Conservation (phyloP, 2,329 filamentous ascomycete species). For the Delphinella strobiligena region DNA sequence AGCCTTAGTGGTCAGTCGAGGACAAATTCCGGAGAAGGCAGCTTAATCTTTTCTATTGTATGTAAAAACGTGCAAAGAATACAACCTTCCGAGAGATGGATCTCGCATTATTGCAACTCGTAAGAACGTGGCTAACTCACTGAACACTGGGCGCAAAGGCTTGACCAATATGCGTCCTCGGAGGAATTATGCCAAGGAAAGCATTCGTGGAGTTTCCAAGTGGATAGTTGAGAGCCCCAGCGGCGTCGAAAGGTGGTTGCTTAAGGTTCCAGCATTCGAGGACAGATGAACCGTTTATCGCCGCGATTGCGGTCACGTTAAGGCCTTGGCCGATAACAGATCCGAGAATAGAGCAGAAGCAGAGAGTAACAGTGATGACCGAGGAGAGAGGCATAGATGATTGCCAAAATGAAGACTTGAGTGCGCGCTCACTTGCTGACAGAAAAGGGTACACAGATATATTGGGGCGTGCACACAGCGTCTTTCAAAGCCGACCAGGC, state of each 20-base stretch:
- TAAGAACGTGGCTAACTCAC: neutral
- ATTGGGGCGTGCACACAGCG: too few relatives aligned
- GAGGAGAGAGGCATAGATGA: too few relatives aligned
- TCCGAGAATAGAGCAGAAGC: neutral
- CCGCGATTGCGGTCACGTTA: slow-evolving; percentile 3
- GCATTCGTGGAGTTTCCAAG: slow-evolving; percentile 3
- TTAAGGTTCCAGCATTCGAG: slow-evolving; percentile 5
- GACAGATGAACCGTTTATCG: neutral
- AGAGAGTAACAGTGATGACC: too few relatives aligned
- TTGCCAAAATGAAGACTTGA: too few relatives aligned
- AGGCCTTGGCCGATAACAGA: neutral
- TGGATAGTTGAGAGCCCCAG: slow-evolving; percentile 3
- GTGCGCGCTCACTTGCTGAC: too few relatives aligned
- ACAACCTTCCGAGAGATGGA: too few relatives aligned
- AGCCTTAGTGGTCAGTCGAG: neutral
- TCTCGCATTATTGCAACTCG: too few relatives aligned
- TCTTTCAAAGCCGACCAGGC: too few relatives aligned
- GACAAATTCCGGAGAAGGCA: too few relatives aligned
- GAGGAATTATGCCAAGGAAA: slow-evolving; percentile 4
- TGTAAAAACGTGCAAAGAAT: too few relatives aligned
- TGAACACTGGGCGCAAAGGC: slow-evolving; percentile 2
- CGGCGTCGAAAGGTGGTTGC: neutral
- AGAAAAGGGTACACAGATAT: too few relatives aligned
- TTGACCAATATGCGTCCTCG: slow-evolving; percentile 2
- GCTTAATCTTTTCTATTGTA: too few relatives aligned